phyloP scores from a whole-genome alignment of 345 rosid genomes.

The Acer saccharum region DNA sequence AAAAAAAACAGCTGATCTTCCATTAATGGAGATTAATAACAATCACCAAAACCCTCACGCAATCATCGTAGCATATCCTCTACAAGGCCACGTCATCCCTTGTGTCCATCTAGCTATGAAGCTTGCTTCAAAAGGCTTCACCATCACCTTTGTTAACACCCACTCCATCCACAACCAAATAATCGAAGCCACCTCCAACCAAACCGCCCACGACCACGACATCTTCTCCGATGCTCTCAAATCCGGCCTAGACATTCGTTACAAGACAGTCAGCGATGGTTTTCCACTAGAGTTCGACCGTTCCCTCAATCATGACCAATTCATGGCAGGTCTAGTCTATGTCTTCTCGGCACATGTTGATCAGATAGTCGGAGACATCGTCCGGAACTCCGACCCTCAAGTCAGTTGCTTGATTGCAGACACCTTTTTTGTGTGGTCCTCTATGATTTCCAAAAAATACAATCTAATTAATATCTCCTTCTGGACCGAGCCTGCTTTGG shows the following conservation, averaged over 20 bases:
- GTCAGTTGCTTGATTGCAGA: constrained; percentile 64
- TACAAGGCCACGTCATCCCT: constrained; percentile 84
- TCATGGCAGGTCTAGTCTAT: constrained; percentile 47
- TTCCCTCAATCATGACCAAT: constrained; percentile 74
- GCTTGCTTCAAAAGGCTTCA: constrained; percentile 77
- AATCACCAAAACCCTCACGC: constrained; percentile 52
- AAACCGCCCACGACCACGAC: constrained; percentile 31
- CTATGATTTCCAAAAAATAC: constrained; percentile 59
- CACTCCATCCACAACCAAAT: constrained; percentile 59
- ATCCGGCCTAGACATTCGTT: constrained; percentile 70
- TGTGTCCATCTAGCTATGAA: constrained; percentile 63
- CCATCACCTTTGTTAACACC: constrained; percentile 75
- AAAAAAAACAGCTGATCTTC: too few relatives aligned
- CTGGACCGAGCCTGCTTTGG: constrained; percentile 89
- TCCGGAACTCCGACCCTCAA: constrained; percentile 15
- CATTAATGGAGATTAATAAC: constrained; percentile 15
- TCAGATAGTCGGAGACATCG: constrained; percentile 46
- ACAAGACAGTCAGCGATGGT: constrained; percentile 75
- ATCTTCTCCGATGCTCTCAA: constrained; percentile 52
- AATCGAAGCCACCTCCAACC: constrained; percentile 35
- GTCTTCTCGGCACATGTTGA: constrained; percentile 70
- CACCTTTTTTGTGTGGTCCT: constrained; percentile 76
- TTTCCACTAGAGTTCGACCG: constrained; percentile 68
- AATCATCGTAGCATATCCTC: constrained; percentile 62
- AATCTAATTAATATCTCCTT: constrained; percentile 66